Conservation (phyloP, 495 filamentous ascomycete species). For the Aspergillus mulundensis region DNA sequence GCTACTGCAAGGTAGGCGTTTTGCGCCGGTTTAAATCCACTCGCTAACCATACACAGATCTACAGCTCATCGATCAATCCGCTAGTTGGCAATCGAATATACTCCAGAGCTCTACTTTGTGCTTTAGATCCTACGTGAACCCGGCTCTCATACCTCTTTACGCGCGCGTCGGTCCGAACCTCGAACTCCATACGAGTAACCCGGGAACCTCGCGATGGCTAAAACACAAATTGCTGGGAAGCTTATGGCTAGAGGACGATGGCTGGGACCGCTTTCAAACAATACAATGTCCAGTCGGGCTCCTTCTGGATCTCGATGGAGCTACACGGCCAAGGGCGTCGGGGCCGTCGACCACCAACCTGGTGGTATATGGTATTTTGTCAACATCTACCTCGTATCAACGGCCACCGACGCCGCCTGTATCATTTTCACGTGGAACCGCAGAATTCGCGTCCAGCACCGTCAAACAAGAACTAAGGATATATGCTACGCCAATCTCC, state of each 20-base stretch:
- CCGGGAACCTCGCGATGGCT: constrained; percentile 42
- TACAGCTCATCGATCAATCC: constrained; percentile 36
- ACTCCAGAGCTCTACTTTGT: constrained; percentile 32
- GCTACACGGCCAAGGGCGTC: constrained; percentile 16
- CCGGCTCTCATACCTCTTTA: constrained; percentile 46
- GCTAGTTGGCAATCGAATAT: constrained; percentile 39
- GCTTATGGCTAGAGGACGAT: constrained; percentile 34
- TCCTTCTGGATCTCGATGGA: constrained; percentile 34
- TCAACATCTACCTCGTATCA: constrained; percentile 26
- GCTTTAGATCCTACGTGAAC: constrained; percentile 44
- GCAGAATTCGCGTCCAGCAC: constrained; percentile 9
- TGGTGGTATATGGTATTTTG: constrained; percentile 52
- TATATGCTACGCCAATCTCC: constrained; percentile 41
- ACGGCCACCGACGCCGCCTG: constrained; percentile 45
- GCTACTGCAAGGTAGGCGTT: constrained; percentile 32
- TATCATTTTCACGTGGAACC: constrained; percentile 37
- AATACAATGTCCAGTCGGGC: constrained; percentile 39
- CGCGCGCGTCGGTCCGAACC: constrained; percentile 46
- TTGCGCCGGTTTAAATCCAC: constrained; percentile 12
- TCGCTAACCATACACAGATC: constrained; percentile 22
- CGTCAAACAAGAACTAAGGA: constrained; percentile 28
- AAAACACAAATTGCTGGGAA: constrained; percentile 28
- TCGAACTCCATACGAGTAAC: constrained; percentile 42
- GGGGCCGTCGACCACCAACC: constrained; percentile 40
- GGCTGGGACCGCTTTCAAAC: constrained; percentile 29